These are phyloP conservation scores for Rhypophila decipiens DNA, from an alignment of 495 filamentous ascomycete species.

Conservation along the genomic window DNA sequence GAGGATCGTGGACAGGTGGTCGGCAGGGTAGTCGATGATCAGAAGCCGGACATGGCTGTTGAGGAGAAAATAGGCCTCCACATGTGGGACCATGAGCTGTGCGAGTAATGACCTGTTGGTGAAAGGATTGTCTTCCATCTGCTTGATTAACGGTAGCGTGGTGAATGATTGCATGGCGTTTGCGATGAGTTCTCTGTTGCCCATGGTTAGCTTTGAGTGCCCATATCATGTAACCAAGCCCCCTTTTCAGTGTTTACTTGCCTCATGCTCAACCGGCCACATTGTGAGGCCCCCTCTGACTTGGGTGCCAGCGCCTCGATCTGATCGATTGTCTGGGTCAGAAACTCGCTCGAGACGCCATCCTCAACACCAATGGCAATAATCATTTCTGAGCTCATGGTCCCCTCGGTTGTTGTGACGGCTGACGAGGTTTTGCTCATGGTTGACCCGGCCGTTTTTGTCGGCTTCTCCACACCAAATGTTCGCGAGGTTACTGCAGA, in stretches of 20 bases:
- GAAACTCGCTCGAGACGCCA: slow-evolving; percentile 29
- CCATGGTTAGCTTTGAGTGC: no score
- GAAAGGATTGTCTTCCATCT: slow-evolving; percentile 41
- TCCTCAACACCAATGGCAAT: slow-evolving; percentile 37
- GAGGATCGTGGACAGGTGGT: slow-evolving; percentile 38
- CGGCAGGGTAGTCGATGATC: slow-evolving; percentile 40
- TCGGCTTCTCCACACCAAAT: no score
- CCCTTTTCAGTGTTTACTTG: no score
- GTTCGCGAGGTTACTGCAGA: no score
- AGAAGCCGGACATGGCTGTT: slow-evolving; percentile 36
- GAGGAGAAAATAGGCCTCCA: slow-evolving; percentile 35
- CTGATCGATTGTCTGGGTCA: slow-evolving; percentile 25
- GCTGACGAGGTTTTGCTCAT: slow-evolving; percentile 7
- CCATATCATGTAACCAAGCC: no score
- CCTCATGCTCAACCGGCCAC: slow-evolving; percentile 38
- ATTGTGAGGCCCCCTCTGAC: slow-evolving; percentile 26
- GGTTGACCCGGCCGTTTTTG: no score
- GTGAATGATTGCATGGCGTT: slow-evolving; percentile 44
- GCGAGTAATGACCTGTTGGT: slow-evolving; percentile 36
- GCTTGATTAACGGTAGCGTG: slow-evolving; percentile 33
- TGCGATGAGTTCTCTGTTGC: no score
- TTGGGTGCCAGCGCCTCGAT: slow-evolving; percentile 38
- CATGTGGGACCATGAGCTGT: slow-evolving; percentile 38
- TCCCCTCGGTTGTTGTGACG: slow-evolving; percentile 29
- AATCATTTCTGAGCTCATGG: no score